A percentile compares a stretch with the other conserved stretches of the same genome.
These are phyloP conservation scores for Santalum album DNA, from an alignment of 164 flowering plant species.

Conservation along the genomic window DNA sequence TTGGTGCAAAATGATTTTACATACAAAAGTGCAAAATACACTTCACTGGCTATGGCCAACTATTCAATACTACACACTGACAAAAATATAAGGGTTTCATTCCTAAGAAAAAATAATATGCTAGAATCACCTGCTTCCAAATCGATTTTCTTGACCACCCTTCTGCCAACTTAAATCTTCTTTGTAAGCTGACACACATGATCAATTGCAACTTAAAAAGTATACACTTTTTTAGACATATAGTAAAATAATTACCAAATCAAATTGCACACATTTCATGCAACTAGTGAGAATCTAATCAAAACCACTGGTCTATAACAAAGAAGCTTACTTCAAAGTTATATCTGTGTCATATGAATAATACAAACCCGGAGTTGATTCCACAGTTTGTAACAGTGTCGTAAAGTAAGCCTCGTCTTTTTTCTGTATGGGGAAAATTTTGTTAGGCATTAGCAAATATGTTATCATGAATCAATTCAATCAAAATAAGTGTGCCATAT, in stretches of 20 bases:
- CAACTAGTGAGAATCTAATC: not conserved
- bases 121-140: constrained; percentile 82
- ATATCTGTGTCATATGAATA: constrained; percentile 88
- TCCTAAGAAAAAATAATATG: no score
- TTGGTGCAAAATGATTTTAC: no score
- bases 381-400: constrained; percentile 69
- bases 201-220: constrained; percentile 15
- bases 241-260: no score
- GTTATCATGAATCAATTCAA: no score
- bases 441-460: not conserved
- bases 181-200: constrained; percentile 59
- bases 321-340: constrained; percentile 46
- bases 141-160: constrained; percentile 69
- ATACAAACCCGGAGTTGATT: constrained; percentile 88
- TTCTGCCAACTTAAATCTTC: constrained; percentile 58
- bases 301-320: not conserved
- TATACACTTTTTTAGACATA: not conserved
- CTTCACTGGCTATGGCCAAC: no score
- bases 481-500: no score
- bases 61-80: no score
- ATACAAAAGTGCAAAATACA: no score
- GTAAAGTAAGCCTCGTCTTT: constrained; percentile 85
- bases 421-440: constrained; percentile 44
- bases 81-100: no score
- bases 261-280: not conserved